These are phyloP conservation scores for Tylopilus vinaceipallidus DNA, from an alignment of 768 basidiomycete genomes.

Conservation along the genomic window DNA sequence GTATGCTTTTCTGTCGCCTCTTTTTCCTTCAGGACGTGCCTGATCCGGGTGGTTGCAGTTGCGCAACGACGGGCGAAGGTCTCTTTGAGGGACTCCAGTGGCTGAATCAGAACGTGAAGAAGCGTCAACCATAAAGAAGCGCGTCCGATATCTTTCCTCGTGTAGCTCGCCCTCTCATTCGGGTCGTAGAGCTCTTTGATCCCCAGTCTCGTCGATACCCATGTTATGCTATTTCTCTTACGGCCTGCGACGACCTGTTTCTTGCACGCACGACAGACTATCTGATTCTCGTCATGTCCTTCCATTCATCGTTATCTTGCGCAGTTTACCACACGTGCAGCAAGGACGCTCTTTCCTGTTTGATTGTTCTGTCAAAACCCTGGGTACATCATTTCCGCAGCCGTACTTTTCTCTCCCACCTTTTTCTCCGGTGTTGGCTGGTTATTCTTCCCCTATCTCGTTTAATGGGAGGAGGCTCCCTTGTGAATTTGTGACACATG, in stretches of 20 bases:
- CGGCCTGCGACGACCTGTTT: slow-evolving; percentile 33
- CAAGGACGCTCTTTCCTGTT: slow-evolving; percentile 13
- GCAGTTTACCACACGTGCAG: slow-evolving; percentile 18
- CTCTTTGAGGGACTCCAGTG: slow-evolving; percentile 96
- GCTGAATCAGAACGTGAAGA: slow-evolving; percentile 97
- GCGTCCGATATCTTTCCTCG: slow-evolving; percentile 14
- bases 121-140: slow-evolving; percentile 65
- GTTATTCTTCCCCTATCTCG: slow-evolving; percentile 12
- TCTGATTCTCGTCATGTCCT: slow-evolving; percentile 31
- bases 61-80: slow-evolving; percentile 95
- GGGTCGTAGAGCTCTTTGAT: slow-evolving; percentile 18
- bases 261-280: slow-evolving; percentile 37
- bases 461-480: slow-evolving; percentile 25
- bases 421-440: slow-evolving; percentile 16
- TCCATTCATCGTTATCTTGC: slow-evolving; percentile 27
- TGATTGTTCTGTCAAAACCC: slow-evolving; percentile 10
- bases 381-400: slow-evolving; percentile 15
- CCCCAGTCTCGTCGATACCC: slow-evolving; percentile 30
- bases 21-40: neutral
- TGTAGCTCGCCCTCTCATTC: slow-evolving; percentile 26
- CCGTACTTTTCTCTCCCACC: slow-evolving; percentile 14
- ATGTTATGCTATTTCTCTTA: slow-evolving; percentile 35
- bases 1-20: slow-evolving; percentile 39
- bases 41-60: slow-evolving; percentile 46
- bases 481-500: slow-evolving; percentile 24